Percentiles rank a stretch among this genome's conserved stretches.
Conservation (phyloP, 2,329 filamentous ascomycete species). For the Daldinia sp. region DNA sequence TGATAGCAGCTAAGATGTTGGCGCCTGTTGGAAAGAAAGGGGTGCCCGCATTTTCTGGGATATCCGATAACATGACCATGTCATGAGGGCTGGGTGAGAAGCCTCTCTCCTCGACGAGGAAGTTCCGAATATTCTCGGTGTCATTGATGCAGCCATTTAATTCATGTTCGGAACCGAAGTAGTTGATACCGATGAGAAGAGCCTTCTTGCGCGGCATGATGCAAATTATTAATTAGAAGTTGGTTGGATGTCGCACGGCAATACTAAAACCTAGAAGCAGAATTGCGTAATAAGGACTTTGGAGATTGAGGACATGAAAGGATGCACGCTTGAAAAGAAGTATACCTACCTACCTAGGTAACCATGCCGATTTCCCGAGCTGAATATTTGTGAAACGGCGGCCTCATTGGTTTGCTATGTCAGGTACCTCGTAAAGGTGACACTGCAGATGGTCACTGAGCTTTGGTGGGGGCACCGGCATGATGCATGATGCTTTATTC, state of each 20-base stretch:
- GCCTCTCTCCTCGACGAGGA: conserved; percentile 54
- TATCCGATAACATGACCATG: conserved; percentile 55
- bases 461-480: conserved; percentile 9
- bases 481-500: conserved; percentile 18
- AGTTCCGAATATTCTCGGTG: conserved; percentile 53
- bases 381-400: not conserved
- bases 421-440: not conserved
- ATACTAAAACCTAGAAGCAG: not conserved
- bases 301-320: not conserved
- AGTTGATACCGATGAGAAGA: conserved; percentile 51
- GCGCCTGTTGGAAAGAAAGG: conserved; percentile 52
- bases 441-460: conserved; percentile 4
- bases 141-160: conserved; percentile 52
- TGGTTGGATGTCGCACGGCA: not conserved
- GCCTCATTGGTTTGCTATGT: conserved; percentile 9
- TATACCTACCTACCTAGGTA: not conserved
- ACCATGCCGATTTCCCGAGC: conserved; percentile 6
- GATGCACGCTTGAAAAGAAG: not conserved
- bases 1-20: conserved; percentile 62
- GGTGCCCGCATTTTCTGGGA: conserved; percentile 51
- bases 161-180: conserved; percentile 42
- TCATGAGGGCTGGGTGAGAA: conserved; percentile 51
- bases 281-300: not conserved
- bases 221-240: not conserved
- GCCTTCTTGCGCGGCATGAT: conserved; percentile 52